A percentile compares a stretch with the other conserved stretches of the same genome.
These are phyloP conservation scores for Plantago lanceolata DNA, from an alignment of 305 asterid genomes.

Conservation along the genomic window DNA sequence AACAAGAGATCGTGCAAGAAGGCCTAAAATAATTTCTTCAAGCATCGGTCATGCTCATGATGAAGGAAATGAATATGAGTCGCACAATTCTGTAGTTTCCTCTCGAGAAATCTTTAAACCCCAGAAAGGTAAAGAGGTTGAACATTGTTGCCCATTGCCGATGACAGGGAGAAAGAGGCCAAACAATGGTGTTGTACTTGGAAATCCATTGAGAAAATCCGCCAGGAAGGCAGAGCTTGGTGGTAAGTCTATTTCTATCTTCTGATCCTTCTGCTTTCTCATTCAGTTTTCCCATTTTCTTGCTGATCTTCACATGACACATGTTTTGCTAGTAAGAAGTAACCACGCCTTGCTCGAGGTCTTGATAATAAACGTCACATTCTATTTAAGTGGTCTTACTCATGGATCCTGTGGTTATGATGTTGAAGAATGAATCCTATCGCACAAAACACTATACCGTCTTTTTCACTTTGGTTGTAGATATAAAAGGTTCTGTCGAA, in stretches of 20 bases:
- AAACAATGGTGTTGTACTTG: neutral
- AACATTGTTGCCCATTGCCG: neutral
- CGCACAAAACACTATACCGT: too few species aligned
- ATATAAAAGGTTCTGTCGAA: too few species aligned
- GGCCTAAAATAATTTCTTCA: neutral
- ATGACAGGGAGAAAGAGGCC: conserved; percentile 5
- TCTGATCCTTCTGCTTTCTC: neutral
- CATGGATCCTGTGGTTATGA: too few species aligned
- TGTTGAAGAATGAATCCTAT: too few species aligned
- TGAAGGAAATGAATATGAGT: neutral
- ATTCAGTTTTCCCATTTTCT: neutral
- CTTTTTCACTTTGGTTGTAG: too few species aligned
- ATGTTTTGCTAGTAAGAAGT: too few species aligned
- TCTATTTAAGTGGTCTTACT: too few species aligned
- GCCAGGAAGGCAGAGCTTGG: neutral
- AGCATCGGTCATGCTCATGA: neutral
- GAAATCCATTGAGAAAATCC: neutral
- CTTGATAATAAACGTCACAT: too few species aligned
- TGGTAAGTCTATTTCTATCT: neutral
- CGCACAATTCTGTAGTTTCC: neutral
- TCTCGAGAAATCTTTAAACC: neutral
- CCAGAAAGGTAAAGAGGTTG: neutral
- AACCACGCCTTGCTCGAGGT: too few species aligned
- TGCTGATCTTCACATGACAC: too few species aligned
- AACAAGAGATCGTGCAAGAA: neutral